Percentiles rank a stretch among this genome's conserved stretches.
phyloP scores from a whole-genome alignment of 1,284 basidiomycete genomes.

The Rhizoctonia solani region DNA sequence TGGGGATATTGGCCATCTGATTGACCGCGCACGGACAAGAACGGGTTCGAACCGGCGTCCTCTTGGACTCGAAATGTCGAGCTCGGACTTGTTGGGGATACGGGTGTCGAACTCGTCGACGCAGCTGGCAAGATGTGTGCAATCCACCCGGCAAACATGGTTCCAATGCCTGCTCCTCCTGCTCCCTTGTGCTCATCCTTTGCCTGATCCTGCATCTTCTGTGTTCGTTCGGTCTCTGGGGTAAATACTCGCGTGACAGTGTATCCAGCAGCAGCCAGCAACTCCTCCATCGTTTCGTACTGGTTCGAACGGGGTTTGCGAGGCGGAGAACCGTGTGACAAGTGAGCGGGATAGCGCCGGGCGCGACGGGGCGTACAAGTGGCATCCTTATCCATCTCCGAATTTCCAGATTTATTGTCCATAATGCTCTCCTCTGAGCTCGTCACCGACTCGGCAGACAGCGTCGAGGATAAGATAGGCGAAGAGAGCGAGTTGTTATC shows the following conservation, averaged over 20 bases:
- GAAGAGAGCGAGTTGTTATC: background rate
- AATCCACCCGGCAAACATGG: conserved; percentile 1
- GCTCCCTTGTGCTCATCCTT: too few species aligned
- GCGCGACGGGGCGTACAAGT: background rate
- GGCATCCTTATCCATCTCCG: background rate
- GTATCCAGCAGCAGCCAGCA: conserved; percentile 83
- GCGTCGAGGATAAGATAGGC: background rate
- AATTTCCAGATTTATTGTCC: background rate
- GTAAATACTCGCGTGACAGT: conserved; percentile 87
- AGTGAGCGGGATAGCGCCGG: conserved; percentile 8
- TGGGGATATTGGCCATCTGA: background rate
- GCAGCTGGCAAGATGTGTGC: conserved; percentile 8
- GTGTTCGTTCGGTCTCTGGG: conserved; percentile 68
- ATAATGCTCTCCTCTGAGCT: background rate
- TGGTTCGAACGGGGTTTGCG: conserved; percentile 66
- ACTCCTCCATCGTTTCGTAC: conserved; percentile 79
- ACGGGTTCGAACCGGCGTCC: conserved; percentile 3
- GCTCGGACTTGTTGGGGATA: background rate
- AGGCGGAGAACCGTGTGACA: conserved; percentile 5
- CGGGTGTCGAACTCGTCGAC: background rate
- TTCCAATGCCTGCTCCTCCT: conserved; percentile 41
- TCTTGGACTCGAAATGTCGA: too few species aligned
- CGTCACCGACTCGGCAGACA: conserved; percentile 3
- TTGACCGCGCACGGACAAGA: background rate
- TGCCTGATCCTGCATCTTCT: conserved; percentile 41